A percentile compares a stretch with the other conserved stretches of the same genome.
Conservation (phyloP, 2,329 filamentous ascomycete genomes). For the Colletotrichum lupini region DNA sequence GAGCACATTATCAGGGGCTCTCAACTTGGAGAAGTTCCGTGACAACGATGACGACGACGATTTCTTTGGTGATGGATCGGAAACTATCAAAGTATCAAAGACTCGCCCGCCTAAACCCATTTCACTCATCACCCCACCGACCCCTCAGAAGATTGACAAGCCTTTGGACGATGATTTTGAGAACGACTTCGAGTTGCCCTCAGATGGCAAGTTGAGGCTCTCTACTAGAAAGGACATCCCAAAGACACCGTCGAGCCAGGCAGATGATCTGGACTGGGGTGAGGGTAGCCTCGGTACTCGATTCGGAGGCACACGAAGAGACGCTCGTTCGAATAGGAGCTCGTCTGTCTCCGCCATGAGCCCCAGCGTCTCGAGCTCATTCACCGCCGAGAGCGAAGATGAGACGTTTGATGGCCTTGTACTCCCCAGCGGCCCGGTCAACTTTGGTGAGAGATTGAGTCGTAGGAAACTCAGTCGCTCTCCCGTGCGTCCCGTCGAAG, state of each 20-base stretch:
- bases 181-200: slow-evolving; percentile 77
- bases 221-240: slow-evolving; percentile 71
- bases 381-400: slow-evolving; percentile 93
- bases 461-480: slow-evolving; percentile 73
- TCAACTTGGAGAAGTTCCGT: slow-evolving; percentile 72
- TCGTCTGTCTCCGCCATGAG: slow-evolving; percentile 91
- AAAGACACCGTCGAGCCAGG: slow-evolving; percentile 68
- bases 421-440: slow-evolving; percentile 83
- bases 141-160: slow-evolving; percentile 58
- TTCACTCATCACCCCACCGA: slow-evolving; percentile 66
- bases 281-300: slow-evolving; percentile 93
- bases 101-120: slow-evolving; percentile 62
- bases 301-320: slow-evolving; percentile 86
- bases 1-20: slow-evolving; percentile 54
- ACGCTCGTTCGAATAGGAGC: slow-evolving; percentile 82
- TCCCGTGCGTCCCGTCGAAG: slow-evolving; percentile 58
- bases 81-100: slow-evolving; percentile 77
- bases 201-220: slow-evolving; percentile 73
- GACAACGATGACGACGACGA: slow-evolving; percentile 70
- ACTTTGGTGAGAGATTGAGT: slow-evolving; percentile 83
- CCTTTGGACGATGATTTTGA: slow-evolving; percentile 74
- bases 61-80: slow-evolving; percentile 71
- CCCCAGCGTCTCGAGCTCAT: slow-evolving; percentile 90
- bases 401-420: slow-evolving; percentile 92
- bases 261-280: slow-evolving; percentile 91